Evolutionary conservation across 2,329 filamentous ascomycete genomes (phyloP), one percentile per base, ranked within the genome.

Genomic region (Curvularia verruculosa): DNA sequence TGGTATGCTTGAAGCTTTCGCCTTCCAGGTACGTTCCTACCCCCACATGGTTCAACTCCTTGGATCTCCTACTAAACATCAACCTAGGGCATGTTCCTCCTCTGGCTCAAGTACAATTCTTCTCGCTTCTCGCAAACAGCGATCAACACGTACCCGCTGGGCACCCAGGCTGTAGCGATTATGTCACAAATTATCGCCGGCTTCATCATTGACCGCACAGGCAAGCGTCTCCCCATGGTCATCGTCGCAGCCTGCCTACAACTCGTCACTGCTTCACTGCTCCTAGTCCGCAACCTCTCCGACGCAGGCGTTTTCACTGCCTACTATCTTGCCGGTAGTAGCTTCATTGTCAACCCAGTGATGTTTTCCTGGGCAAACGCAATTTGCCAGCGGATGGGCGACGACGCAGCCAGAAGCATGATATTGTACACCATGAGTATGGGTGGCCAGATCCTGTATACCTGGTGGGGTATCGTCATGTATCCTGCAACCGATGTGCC

Each of bases 111-210:
- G 31, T 43, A 65, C 47, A 48, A 67, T 45, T 59, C 59, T 19
- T 18, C 39, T 13, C 52, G 60, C 19, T 69, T 61, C 52, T 64
- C 77, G 0, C 75, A 83, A 0, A 39, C 77, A 0, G 80, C 85
- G 62, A 77, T 83, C 34, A 86, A 85, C 69, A 82, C 84, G 61
- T 86, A 85, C 51, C 84, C 84, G 0, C 83, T 84, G 0, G 84
- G 83, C 1, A 81, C 86, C 0, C 80, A 84, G 0, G 84, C 83
- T 0, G 79, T 83, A 0, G 84, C 83, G 3, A 85, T 87, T 34
- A 69, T 81, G 0, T 83, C 83, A 13, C 72, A 77, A 29, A 67
- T 77, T 18, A 36, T 66, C 0, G 71, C 71, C n/a, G 75, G 71
- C 21, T 56, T 68, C 46, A 66, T 74, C 28, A 78, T 78, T 49